Evolutionary conservation across 192 early-diverging fungal genomes (phyloP), one percentile per base, ranked within the genome.

Genomic region (Obelidium mucronatum): DNA sequence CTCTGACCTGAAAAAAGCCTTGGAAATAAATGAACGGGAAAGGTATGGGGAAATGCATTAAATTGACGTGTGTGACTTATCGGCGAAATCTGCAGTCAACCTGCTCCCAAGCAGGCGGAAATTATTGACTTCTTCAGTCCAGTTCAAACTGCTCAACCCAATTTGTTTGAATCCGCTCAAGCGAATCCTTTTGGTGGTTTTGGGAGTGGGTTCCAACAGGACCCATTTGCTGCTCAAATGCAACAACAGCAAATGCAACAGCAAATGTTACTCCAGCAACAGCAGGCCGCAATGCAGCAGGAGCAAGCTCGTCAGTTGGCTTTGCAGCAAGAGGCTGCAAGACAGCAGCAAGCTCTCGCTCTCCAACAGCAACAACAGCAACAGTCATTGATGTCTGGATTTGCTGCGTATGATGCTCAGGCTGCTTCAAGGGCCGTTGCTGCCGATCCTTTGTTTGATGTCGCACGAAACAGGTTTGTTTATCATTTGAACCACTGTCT

Each of bases 61-160:
- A n/a, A n/a, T n/a, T n/a, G n/a, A n/a, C n/a, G n/a, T n/a, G n/a
- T n/a, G n/a, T n/a, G n/a, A n/a, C n/a, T n/a, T n/a, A n/a, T n/a
- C n/a, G 22, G 60, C 1, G 22, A 1, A 1, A 19, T 62, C 31
- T 11, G 40, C 37, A 17, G 22, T 37, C 64, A 66, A n/a, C 19
- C 3, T 51, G 56, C 30, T 54, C 48, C 3, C 30, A 48, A 40
- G 39, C 54, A 82, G 71, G 58, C 58, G 33, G 78, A 84, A 55
- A 79, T 86, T 30, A 82, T 86, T 40, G 85, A 86, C 61, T 84
- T 87, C 62, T 87, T 84, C 63, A 76, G 78, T 24, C 76, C 73
- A 56, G 39, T 81, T 39, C 82, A 84, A 40, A 74, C 56, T 13
- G 60, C 78, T 58, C 69, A 70, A 40, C 72, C 80, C 8, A 68